phyloP scores from a whole-genome alignment of 192 early-diverging fungal species.

The Rhizophlyctis rosea region DNA sequence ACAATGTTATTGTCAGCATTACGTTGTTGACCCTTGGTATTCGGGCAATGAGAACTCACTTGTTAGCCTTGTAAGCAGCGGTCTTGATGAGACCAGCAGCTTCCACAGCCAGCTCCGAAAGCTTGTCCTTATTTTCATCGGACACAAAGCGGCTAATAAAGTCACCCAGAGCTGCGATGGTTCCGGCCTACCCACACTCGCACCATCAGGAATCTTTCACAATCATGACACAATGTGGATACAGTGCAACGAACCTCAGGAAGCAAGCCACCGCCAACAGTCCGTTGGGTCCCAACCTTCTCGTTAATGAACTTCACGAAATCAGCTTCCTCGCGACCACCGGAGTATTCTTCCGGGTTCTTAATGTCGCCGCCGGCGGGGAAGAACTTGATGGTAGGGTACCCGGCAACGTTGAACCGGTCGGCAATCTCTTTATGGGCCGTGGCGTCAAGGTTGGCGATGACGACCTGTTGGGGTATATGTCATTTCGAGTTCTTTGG shows the following conservation, averaged over 20 bases:
- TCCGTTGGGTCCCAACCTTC: slow-evolving; percentile 72
- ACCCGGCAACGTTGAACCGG: slow-evolving; percentile 71
- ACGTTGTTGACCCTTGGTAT: no score
- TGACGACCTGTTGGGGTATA: slow-evolving; percentile 48
- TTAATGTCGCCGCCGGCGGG: slow-evolving; percentile 56
- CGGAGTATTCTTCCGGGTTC: slow-evolving; percentile 68
- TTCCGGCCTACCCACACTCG: slow-evolving; percentile 46
- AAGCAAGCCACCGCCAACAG: slow-evolving; percentile 68
- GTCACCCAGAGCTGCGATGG: slow-evolving; percentile 56
- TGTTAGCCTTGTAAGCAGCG: background rate
- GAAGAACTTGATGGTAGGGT: slow-evolving; percentile 89
- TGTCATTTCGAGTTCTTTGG: no score
- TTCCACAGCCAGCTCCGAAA: slow-evolving; percentile 41
- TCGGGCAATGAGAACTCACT: background rate
- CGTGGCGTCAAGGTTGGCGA: slow-evolving; percentile 90
- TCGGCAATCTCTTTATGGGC: slow-evolving; percentile 57
- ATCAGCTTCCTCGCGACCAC: slow-evolving; percentile 63
- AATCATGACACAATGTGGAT: slow-evolving; percentile 23
- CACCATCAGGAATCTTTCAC: background rate
- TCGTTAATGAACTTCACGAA: slow-evolving; percentile 85
- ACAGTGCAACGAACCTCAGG: slow-evolving; percentile 44
- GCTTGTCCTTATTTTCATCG: slow-evolving; percentile 43
- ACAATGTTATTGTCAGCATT: no score
- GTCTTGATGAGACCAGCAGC: slow-evolving; percentile 21
- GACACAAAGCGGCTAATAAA: slow-evolving; percentile 62